These are phyloP conservation scores for Lipomyces sp. DNA, from an alignment of 805 yeast genomes.

Conservation along the genomic window DNA sequence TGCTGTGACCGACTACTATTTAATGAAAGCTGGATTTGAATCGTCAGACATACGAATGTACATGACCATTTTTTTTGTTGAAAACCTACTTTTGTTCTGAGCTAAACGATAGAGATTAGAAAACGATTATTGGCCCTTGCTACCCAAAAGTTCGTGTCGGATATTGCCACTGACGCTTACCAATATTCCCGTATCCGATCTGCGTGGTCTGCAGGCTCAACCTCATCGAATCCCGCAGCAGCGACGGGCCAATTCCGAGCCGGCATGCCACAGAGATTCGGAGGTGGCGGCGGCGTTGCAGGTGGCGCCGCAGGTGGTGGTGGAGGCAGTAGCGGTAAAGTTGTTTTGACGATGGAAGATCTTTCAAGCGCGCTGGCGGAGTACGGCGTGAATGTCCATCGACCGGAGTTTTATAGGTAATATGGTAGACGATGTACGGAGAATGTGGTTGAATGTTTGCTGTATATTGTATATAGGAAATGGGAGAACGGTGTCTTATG, in stretches of 20 bases:
- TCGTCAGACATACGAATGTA: slow-evolving; percentile 71
- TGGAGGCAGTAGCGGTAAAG: slow-evolving; percentile 58
- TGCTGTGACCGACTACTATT: slow-evolving; percentile 89
- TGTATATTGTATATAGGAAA: slow-evolving; percentile 1
- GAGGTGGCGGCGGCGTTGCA: slow-evolving; percentile 54
- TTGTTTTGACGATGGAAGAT: slow-evolving; percentile 90
- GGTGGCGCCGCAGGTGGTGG: slow-evolving; percentile 46
- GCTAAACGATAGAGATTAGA: slow-evolving; percentile 26
- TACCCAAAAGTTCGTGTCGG: slow-evolving; percentile 92
- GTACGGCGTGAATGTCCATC: slow-evolving; percentile 83
- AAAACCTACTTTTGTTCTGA: slow-evolving; percentile 27
- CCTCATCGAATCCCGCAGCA: slow-evolving; percentile 79
- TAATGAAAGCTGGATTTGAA: slow-evolving; percentile 76
- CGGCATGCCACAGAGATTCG: slow-evolving; percentile 54
- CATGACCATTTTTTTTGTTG: slow-evolving; percentile 12
- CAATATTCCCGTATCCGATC: slow-evolving; percentile 93
- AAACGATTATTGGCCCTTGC: slow-evolving; percentile 90
- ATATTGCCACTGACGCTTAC: slow-evolving; percentile 94
- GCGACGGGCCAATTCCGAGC: slow-evolving; percentile 32
- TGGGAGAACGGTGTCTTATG: not conserved
- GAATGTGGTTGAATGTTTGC: not conserved
- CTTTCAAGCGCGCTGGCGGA: slow-evolving; percentile 90
- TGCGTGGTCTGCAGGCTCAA: slow-evolving; percentile 66
- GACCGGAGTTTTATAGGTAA: slow-evolving; percentile 93
- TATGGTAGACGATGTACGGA: not conserved